phyloP scores from a whole-genome alignment of 768 basidiomycete genomes.

The Neoboletus brunneissimus region DNA sequence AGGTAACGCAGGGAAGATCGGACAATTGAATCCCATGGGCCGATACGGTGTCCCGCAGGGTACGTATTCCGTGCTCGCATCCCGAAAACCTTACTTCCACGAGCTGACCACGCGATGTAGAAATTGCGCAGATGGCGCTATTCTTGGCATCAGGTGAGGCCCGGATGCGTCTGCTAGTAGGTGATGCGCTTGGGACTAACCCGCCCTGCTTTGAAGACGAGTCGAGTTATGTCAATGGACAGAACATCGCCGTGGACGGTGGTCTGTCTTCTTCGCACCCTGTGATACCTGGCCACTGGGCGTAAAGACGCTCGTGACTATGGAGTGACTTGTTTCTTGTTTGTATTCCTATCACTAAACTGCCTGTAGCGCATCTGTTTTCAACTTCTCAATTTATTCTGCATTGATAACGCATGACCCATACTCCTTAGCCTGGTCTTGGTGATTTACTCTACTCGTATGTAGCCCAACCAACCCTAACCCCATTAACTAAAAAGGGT shows the following conservation, averaged over 20 bases:
- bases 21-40: constrained; percentile 75
- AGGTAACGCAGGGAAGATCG: constrained; percentile 74
- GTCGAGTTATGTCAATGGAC: constrained; percentile 90
- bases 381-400: neutral
- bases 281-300: constrained; percentile 71
- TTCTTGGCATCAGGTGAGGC: constrained; percentile 83
- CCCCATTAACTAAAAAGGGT: neutral
- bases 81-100: constrained; percentile 14
- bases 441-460: neutral
- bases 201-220: constrained; percentile 52
- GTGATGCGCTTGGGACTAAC: constrained; percentile 7
- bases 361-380: neutral
- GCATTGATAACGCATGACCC: neutral
- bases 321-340: neutral
- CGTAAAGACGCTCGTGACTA: constrained; percentile 31
- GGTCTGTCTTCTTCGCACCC: constrained; percentile 80
- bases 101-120: constrained; percentile 37
- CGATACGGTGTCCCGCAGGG: constrained; percentile 82
- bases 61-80: constrained; percentile 26
- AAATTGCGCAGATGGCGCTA: constrained; percentile 82
- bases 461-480: neutral
- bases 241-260: constrained; percentile 84
- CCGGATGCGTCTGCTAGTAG: neutral
- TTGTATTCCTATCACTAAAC: neutral
- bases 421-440: neutral